phyloP scores from a whole-genome alignment of 306 rosid species.

The Fragaria iinumae region DNA sequence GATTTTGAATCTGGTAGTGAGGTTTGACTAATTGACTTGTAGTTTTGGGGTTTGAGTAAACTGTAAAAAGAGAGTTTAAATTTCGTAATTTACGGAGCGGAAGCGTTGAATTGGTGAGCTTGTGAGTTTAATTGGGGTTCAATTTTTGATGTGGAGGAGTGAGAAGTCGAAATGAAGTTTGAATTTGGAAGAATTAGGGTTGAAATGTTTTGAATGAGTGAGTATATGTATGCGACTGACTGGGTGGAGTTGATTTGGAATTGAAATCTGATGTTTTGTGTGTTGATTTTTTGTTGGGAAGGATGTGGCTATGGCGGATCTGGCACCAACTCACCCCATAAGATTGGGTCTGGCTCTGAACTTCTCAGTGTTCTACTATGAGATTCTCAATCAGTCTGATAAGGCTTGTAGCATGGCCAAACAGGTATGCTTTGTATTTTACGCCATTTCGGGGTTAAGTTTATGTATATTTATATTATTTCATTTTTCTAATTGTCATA shows the following conservation, averaged over 20 bases:
- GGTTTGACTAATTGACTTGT: neutral
- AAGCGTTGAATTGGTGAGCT: neutral
- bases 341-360: slow-evolving; percentile 79
- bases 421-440: slow-evolving; percentile 40
- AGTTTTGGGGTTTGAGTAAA: neutral
- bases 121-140: neutral
- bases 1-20: neutral
- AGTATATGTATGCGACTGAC: neutral
- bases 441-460: neutral
- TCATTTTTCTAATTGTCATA: too few species aligned
- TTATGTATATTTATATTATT: neutral
- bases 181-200: neutral
- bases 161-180: neutral
- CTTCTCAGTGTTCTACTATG: slow-evolving; percentile 73
- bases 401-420: slow-evolving; percentile 81
- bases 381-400: slow-evolving; percentile 77
- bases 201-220: neutral
- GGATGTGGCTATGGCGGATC: slow-evolving; percentile 62
- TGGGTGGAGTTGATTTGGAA: neutral
- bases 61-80: neutral
- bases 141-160: neutral
- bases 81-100: neutral
- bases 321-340: slow-evolving; percentile 78
- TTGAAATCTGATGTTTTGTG: neutral
- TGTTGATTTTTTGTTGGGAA: slow-evolving; percentile 13